These are phyloP conservation scores for Brassica juncea DNA, from an alignment of 345 rosid species.

Conservation along the genomic window DNA sequence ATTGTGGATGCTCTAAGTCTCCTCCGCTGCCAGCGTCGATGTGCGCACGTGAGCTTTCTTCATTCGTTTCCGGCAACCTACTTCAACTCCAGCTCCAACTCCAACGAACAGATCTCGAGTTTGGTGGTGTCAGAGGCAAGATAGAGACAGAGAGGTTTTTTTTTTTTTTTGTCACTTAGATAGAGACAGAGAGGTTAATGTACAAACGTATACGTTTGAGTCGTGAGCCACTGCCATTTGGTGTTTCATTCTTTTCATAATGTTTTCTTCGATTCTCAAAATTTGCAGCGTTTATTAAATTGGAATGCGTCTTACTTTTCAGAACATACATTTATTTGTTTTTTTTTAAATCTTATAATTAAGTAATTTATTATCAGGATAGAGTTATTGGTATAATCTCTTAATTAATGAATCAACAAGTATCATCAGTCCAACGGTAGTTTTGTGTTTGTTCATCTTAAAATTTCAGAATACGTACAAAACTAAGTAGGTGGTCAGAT, in stretches of 20 bases:
- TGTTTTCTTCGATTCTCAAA: not conserved
- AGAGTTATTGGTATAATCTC: not conserved
- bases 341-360: not conserved
- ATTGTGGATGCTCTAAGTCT: no score
- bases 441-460: no score
- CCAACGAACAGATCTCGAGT: no score
- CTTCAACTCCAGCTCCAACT: no score
- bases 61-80: no score
- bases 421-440: no score
- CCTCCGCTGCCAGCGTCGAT: no score
- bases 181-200: slow-evolving; percentile 16
- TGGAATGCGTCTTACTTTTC: not conserved
- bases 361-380: not conserved
- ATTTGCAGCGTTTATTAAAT: not conserved
- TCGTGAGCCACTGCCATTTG: slow-evolving; percentile 3
- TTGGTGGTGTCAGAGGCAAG: not conserved
- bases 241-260: slow-evolving; percentile 34
- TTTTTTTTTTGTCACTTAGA: no score
- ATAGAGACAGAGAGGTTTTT: not conserved
- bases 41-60: no score
- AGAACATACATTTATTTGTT: not conserved
- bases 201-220: slow-evolving; percentile 39
- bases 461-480: no score
- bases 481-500: no score
- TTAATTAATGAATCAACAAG: not conserved